A percentile compares a stretch with the other conserved stretches of the same genome.
Conservation (phyloP, 345 rosid genomes). For the Ailanthus altissimus region DNA sequence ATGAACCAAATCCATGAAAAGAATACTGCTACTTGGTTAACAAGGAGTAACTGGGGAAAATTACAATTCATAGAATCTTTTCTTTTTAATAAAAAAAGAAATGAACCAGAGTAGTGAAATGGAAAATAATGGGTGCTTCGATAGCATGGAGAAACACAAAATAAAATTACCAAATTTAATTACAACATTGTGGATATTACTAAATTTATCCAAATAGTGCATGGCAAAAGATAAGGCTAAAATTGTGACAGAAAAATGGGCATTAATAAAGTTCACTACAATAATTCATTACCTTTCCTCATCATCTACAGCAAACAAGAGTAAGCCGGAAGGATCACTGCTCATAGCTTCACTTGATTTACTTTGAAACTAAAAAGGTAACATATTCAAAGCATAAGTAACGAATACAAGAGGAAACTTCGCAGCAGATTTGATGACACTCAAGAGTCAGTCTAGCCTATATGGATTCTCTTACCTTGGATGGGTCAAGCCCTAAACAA, state of each 20-base stretch:
- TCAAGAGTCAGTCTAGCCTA: conserved; percentile 7
- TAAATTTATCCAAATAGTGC: neutral
- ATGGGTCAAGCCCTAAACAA: conserved; percentile 95
- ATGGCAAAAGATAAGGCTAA: neutral
- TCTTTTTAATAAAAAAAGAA: too few species aligned
- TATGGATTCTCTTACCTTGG: conserved; percentile 62
- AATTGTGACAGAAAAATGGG: neutral
- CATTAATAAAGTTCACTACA: conserved; percentile 6
- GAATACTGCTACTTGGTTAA: neutral
- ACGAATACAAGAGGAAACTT: neutral
- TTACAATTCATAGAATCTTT: neutral
- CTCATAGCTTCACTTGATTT: conserved; percentile 51
- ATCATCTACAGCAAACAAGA: conserved; percentile 63
- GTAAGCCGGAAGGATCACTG: conserved; percentile 55
- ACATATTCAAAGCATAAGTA: conserved; percentile 14
- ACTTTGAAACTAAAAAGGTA: conserved; percentile 58
- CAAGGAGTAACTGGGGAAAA: neutral
- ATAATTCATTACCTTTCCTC: conserved; percentile 64
- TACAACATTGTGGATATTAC: neutral
- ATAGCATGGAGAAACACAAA: neutral
- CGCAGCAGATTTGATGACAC: neutral
- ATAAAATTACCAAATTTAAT: neutral
- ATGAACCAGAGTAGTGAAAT: neutral
- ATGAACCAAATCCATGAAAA: neutral
- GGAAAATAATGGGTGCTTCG: neutral